phyloP scores from a whole-genome alignment of 805 yeast species.

The Starmerella ratchasimensis region DNA sequence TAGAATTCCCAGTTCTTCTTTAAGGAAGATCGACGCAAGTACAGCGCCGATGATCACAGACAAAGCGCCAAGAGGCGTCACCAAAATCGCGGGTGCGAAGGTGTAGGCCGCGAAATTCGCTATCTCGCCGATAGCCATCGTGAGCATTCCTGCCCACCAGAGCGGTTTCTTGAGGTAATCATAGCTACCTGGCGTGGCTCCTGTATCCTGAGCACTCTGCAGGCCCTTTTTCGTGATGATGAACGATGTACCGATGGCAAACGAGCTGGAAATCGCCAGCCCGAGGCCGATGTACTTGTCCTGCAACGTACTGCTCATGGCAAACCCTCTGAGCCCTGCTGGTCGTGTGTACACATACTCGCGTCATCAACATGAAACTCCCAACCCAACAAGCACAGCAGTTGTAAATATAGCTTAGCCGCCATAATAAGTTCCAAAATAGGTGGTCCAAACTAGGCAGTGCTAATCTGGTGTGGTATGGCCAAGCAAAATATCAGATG shows the following conservation, averaged over 20 bases:
- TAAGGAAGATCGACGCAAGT: constrained; percentile 67
- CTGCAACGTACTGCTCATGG: constrained; percentile 32
- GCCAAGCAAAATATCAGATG: no score
- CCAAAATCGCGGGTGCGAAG: constrained; percentile 85
- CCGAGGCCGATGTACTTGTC: constrained; percentile 84
- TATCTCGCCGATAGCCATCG: constrained; percentile 81
- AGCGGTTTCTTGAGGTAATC: constrained; percentile 71
- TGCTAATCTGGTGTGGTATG: no score
- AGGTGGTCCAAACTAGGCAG: no score
- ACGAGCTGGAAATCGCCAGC: constrained; percentile 70
- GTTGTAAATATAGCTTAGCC: no score
- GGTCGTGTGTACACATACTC: not conserved
- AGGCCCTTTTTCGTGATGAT: constrained; percentile 82
- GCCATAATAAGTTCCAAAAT: no score
- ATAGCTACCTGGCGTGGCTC: constrained; percentile 57
- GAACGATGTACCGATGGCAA: constrained; percentile 83
- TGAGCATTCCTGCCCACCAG: constrained; percentile 87
- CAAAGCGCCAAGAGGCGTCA: constrained; percentile 82
- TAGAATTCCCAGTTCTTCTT: constrained; percentile 73
- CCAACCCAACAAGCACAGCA: no score
- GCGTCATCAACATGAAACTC: no score
- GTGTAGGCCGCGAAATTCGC: constrained; percentile 93
- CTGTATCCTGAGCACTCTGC: constrained; percentile 50
- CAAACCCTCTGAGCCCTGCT: not conserved
- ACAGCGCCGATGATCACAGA: constrained; percentile 87